These are phyloP conservation scores for Beauveria brongniartii DNA, from an alignment of 2,329 filamentous ascomycete species.

Conservation along the genomic window DNA sequence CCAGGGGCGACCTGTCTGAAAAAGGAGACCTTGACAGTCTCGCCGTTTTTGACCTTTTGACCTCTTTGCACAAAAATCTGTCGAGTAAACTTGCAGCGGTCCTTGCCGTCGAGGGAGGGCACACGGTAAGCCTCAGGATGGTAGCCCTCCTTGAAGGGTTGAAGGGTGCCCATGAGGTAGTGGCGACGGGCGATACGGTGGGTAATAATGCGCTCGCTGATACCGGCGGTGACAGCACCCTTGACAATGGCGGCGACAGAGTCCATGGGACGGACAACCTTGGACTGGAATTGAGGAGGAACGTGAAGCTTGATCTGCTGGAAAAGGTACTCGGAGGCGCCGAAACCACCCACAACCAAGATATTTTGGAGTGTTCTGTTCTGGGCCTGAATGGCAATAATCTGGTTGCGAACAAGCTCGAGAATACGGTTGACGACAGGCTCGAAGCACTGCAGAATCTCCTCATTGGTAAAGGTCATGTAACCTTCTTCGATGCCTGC, in stretches of 20 bases:
- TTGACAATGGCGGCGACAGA: slow-evolving; percentile 98
- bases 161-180: slow-evolving; percentile 97
- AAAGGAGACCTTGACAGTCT: slow-evolving; percentile 97
- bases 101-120: slow-evolving; percentile 90
- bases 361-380: slow-evolving; percentile 93
- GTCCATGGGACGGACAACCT: slow-evolving; percentile 98
- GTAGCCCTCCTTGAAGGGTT: slow-evolving; percentile 98
- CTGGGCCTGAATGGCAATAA: slow-evolving; percentile 97
- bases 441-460: slow-evolving; percentile 98
- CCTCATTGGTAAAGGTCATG: slow-evolving; percentile 99
- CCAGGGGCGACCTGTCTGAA: slow-evolving; percentile 97
- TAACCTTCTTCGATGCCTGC: slow-evolving; percentile 98
- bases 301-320: slow-evolving; percentile 99
- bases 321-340: slow-evolving; percentile 97
- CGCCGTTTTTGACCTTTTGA: slow-evolving; percentile 97
- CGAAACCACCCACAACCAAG: slow-evolving; percentile 93
- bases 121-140: slow-evolving; percentile 98
- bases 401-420: slow-evolving; percentile 94
- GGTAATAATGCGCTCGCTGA: slow-evolving; percentile 92
- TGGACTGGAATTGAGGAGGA: slow-evolving; percentile 94
- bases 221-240: slow-evolving; percentile 93
- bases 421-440: slow-evolving; percentile 95
- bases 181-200: slow-evolving; percentile 94
- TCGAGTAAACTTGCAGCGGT: slow-evolving; percentile 95
- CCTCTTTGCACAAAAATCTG: slow-evolving; percentile 99